Evolutionary conservation across 352 stramenopile genomes (phyloP), one percentile per base, ranked within the genome.

Genomic region (Phytophthora sp.): DNA sequence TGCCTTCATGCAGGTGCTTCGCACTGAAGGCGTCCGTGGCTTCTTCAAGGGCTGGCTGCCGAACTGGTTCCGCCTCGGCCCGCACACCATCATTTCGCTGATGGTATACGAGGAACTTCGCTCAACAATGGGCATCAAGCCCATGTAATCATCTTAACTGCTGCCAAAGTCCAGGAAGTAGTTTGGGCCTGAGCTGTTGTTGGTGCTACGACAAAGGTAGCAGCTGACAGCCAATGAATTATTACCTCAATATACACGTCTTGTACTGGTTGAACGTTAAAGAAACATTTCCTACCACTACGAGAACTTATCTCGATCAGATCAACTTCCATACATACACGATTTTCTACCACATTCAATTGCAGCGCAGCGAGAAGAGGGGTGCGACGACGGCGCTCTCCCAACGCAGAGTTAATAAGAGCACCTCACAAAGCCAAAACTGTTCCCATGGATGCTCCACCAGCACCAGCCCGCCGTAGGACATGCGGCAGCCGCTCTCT

Each of bases 41-140:
- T 84, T 89, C 34, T 89, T 87, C 74, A 89, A 89, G 44, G 80
- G 77, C 21, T 87, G 70, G 71, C 44, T 89, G 39, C 80, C 80
- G 35, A 87, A 88, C 57, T 89, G 80, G 77, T 71, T 89, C 46
- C 80, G 80, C 10, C 66, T 88, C 13, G 80, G 77, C 1, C 80
- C 80, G 41, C 80, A 89, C 58, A 89, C 80, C 17, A 87, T 89
- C 57, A 86, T 87, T 50, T 84, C 80, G 57, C 73, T 89, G 45
- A 79, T 89, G 75, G 72, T 87, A 13, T 89, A 86, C 50, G 80
- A 89, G 61, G 72, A 88, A 30, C 65, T 89, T n/a, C 77, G 80
- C 21, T 68, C 61, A 8, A 46, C 50, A 17, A 74, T 72, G 41
- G 76, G 78, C 5, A 68, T 89, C 26, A 65, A 60, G 7, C 80